phyloP scores from a whole-genome alignment of 2,329 filamentous ascomycete species.

The Apiospora kogelbergensis region DNA sequence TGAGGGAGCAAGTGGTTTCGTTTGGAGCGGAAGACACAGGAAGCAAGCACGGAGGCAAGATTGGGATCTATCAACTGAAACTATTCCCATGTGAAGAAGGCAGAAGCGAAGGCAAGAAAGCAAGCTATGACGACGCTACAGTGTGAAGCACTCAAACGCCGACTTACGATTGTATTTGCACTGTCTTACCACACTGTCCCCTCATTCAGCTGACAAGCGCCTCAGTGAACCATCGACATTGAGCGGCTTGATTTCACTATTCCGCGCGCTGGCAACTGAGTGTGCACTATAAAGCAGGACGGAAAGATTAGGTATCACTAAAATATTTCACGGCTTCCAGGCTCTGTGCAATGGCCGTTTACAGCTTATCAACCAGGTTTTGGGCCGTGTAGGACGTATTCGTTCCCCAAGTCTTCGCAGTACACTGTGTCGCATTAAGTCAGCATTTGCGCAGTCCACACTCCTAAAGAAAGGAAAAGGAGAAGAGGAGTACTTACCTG shows the following conservation, averaged over 20 bases:
- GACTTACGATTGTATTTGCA: not conserved
- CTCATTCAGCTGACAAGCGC: not conserved
- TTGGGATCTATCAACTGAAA: not conserved
- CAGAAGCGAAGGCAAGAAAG: not conserved
- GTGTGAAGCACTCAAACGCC: not conserved
- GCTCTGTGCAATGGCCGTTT: slow-evolving; percentile 6
- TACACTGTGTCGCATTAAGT: slow-evolving; percentile 19
- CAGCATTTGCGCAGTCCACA: not conserved
- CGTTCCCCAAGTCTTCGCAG: slow-evolving; percentile 21
- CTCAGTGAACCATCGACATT: not conserved
- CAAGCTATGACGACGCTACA: slow-evolving; percentile 1
- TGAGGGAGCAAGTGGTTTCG: no score
- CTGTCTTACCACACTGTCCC: not conserved
- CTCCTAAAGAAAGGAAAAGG: not conserved
- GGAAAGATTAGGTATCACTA: not conserved
- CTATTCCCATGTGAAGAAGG: not conserved
- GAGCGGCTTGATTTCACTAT: not conserved
- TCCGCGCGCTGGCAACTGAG: no score
- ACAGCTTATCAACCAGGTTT: slow-evolving; percentile 27
- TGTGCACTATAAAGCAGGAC: not conserved
- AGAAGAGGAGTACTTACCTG: slow-evolving; percentile 36
- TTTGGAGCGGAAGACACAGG: not conserved
- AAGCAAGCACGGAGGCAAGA: not conserved
- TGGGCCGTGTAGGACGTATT: slow-evolving; percentile 22
- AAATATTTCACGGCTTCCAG: not conserved